Evolutionary conservation across 176 grass and related monocot genomes (phyloP).

Genomic region (Lolium rigidum): DNA sequence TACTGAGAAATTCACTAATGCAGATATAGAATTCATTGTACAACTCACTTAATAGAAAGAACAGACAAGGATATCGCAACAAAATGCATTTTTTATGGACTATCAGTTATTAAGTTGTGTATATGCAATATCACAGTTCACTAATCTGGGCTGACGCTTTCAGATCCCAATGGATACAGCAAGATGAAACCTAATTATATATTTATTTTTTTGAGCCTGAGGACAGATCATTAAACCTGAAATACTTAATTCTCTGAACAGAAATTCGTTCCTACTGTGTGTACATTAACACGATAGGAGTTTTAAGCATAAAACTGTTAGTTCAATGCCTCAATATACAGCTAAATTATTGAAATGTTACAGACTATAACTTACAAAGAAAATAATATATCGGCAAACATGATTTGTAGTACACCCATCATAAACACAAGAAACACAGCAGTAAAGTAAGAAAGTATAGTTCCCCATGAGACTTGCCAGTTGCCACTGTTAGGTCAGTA

Average conservation of each 20-base stretch:
- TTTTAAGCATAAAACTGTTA: neutral
- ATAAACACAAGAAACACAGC: neutral
- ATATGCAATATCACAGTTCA: slow-evolving; percentile 3
- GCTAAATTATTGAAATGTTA: neutral
- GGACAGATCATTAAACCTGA: neutral
- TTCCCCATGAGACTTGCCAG: neutral
- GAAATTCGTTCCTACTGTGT: neutral
- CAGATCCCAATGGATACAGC: neutral
- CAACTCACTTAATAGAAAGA: neutral
- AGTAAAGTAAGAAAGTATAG: neutral
- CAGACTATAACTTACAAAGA: neutral
- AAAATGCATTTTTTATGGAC: slow-evolving; percentile 1
- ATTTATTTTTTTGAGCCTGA: neutral
- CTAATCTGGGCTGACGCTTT: neutral
- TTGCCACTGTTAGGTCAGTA: neutral
- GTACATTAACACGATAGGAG: neutral
- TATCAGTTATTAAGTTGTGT: neutral
- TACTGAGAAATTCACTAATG: neutral
- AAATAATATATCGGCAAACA: slow-evolving; percentile 17
- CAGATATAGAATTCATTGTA: neutral
- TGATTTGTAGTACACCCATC: slow-evolving; percentile 23
- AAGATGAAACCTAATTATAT: neutral
- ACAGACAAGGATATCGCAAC: neutral
- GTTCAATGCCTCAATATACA: neutral
- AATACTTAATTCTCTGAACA: neutral